A percentile compares a stretch with the other conserved stretches of the same genome.
Evolutionary conservation across 2,329 filamentous ascomycete species (phyloP).

Genomic region (Pyrenochaeta sp.): DNA sequence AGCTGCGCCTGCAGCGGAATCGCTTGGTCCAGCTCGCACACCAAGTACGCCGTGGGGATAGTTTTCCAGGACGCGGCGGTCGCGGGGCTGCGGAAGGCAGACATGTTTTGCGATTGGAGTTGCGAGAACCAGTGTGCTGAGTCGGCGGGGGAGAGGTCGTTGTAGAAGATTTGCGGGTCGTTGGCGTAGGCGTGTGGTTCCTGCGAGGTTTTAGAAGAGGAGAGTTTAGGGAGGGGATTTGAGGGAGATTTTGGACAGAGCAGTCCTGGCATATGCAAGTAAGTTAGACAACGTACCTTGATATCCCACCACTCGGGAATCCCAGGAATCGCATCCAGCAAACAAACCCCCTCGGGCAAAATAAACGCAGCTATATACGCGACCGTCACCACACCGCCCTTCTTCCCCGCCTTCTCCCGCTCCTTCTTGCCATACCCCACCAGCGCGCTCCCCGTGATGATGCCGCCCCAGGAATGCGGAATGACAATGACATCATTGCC

Average conservation of each 20-base stretch:
- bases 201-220: not conserved
- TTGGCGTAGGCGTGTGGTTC: conserved; percentile 3
- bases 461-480: conserved; percentile 56
- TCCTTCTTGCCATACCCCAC: conserved; percentile 46
- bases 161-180: conserved; percentile 29
- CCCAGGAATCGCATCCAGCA: conserved; percentile 38
- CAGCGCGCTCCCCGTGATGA: conserved; percentile 47
- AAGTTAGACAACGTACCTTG: too few species aligned
- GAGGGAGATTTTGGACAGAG: not conserved
- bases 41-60: conserved; percentile 47
- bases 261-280: too few species aligned
- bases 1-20: conserved; percentile 43
- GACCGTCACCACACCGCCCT: conserved; percentile 48
- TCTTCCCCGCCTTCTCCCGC: conserved; percentile 42
- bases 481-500: conserved; percentile 52
- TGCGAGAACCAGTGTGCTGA: conserved; percentile 30
- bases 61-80: conserved; percentile 44
- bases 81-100: conserved; percentile 31
- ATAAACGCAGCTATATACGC: conserved; percentile 50
- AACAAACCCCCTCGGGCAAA: conserved; percentile 41
- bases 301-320: conserved; percentile 36
- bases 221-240: not conserved
- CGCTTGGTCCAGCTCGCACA: conserved; percentile 48
- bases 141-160: conserved; percentile 35
- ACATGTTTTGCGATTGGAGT: conserved; percentile 32